Evolutionary conservation across 345 rosid species (phyloP).

Genomic region (Brassica napus): Da-Ae NC_063446.1:6929501-6930000

Average conservation of each 20-base stretch:
- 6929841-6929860: not conserved
- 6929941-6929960: not conserved
- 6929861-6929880: not conserved
- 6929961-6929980: slow-evolving; percentile 14
- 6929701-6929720: slow-evolving; percentile 15
- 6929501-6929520: slow-evolving; percentile 25
- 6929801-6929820: not conserved
- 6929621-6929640: slow-evolving; percentile 3
- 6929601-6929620: slow-evolving; percentile 32
- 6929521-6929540: not conserved
- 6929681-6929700: slow-evolving; percentile 26
- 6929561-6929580: not conserved
- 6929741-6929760: not conserved
- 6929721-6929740: not conserved
- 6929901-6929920: slow-evolving; percentile 26
- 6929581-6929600: not conserved
- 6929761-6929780: not conserved
- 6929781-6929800: not conserved
- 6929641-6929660: slow-evolving; percentile 9
- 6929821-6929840: not conserved
- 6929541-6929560: slow-evolving; percentile 25
- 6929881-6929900: not conserved
- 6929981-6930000: slow-evolving; percentile 6
- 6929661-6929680: slow-evolving; percentile 27
- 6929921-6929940: slow-evolving; percentile 9